Percentiles rank a stretch among this genome's conserved stretches.
Conservation (phyloP, 2,329 filamentous ascomycete species). For the Chaetomiaceae sp. region DNA sequence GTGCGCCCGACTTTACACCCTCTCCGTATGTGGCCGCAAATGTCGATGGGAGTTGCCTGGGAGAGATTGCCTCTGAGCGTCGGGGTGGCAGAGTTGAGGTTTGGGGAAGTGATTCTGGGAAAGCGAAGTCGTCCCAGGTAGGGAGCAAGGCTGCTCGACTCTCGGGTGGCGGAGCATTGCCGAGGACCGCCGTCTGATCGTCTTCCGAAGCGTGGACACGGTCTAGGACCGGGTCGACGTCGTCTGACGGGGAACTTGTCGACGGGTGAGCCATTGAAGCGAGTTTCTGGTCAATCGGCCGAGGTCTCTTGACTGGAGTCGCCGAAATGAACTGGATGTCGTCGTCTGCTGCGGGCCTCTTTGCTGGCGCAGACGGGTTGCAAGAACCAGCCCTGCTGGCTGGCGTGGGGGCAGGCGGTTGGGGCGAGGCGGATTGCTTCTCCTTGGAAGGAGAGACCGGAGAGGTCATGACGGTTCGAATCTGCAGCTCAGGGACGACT, state of each 20-base stretch:
- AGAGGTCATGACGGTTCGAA: not conserved
- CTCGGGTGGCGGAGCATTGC: slow-evolving; percentile 25
- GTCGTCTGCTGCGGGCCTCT: slow-evolving; percentile 30
- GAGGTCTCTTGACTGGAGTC: slow-evolving; percentile 36
- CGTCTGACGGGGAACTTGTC: slow-evolving; percentile 3
- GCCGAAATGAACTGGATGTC: slow-evolving; percentile 41
- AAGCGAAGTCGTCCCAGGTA: slow-evolving; percentile 29
- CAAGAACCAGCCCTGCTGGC: no score
- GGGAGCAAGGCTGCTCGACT: slow-evolving; percentile 31
- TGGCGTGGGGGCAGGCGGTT: slow-evolving; percentile 6
- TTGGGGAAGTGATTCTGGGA: slow-evolving; percentile 25
- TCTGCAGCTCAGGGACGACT: no score
- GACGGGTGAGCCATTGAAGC: slow-evolving; percentile 20
- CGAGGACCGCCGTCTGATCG: slow-evolving; percentile 24
- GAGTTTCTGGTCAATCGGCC: not conserved
- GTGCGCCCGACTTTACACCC: not conserved
- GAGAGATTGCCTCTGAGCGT: slow-evolving; percentile 32
- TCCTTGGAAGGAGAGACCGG: not conserved
- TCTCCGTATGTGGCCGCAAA: slow-evolving; percentile 10
- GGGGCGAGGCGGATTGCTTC: not conserved
- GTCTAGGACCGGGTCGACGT: not conserved
- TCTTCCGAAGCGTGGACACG: slow-evolving; percentile 26
- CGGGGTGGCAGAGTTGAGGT: slow-evolving; percentile 8
- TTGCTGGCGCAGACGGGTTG: no score
- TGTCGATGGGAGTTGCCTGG: slow-evolving; percentile 29